Conservation (phyloP, 352 stramenopile species). For the Pythium volutum region DNA sequence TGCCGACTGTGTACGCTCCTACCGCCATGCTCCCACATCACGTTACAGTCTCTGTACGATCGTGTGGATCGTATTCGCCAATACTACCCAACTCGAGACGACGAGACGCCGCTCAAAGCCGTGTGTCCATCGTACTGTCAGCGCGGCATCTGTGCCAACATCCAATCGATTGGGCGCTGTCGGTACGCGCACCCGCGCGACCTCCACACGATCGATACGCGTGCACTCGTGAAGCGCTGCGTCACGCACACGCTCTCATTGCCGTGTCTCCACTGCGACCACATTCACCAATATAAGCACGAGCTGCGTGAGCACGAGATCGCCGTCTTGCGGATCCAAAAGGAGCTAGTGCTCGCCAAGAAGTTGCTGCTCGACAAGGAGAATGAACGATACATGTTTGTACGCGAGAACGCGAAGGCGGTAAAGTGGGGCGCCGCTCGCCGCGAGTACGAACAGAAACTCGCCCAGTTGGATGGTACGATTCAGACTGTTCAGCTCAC, state of each 20-base stretch:
- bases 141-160: conserved; percentile 53
- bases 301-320: conserved; percentile 22
- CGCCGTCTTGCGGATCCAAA: conserved; percentile 26
- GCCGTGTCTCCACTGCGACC: conserved; percentile 56
- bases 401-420: conserved; percentile 37
- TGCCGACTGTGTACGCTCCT: conserved; percentile 66
- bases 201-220: conserved; percentile 55
- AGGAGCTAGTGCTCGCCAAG: conserved; percentile 29
- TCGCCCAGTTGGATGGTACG: conserved; percentile 30
- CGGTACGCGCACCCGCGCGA: conserved; percentile 51
- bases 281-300: conserved; percentile 30
- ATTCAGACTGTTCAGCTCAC: conserved; percentile 19
- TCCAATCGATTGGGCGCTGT: conserved; percentile 60
- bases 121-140: conserved; percentile 51
- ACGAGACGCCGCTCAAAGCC: not conserved
- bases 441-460: conserved; percentile 39
- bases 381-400: conserved; percentile 41
- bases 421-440: conserved; percentile 62
- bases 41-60: conserved; percentile 44
- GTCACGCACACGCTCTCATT: conserved; percentile 48
- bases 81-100: conserved; percentile 37
- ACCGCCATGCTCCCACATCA: conserved; percentile 56
- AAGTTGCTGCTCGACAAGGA: conserved; percentile 50
- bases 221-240: conserved; percentile 38
- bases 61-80: conserved; percentile 39